phyloP scores from a whole-genome alignment of 2,329 filamentous ascomycete species.

The Penicillium sp. region DNA sequence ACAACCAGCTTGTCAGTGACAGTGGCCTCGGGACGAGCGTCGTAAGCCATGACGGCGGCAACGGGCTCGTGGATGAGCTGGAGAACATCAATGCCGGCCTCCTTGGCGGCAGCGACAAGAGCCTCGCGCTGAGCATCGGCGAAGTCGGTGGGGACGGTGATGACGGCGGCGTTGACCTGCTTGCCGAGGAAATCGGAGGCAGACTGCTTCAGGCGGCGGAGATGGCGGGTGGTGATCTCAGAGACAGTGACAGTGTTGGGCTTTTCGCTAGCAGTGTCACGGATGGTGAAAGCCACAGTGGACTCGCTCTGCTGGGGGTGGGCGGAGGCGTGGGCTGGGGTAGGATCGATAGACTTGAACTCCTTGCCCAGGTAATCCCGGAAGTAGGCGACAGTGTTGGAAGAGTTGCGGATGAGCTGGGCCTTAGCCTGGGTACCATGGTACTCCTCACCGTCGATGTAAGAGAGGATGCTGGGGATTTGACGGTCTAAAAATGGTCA shows the following conservation, averaged over 20 bases:
- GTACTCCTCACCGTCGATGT: slow-evolving; percentile 94
- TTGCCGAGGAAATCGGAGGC: slow-evolving; percentile 92
- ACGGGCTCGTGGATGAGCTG: slow-evolving; percentile 92
- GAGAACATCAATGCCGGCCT: slow-evolving; percentile 81
- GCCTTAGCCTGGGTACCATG: slow-evolving; percentile 93
- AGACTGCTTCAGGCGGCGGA: slow-evolving; percentile 76
- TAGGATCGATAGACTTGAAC: slow-evolving; percentile 95
- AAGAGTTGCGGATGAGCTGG: slow-evolving; percentile 86
- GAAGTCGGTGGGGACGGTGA: slow-evolving; percentile 94
- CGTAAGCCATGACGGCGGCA: slow-evolving; percentile 84
- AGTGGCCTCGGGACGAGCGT: slow-evolving; percentile 74
- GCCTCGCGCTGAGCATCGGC: slow-evolving; percentile 81
- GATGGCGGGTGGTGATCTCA: slow-evolving; percentile 80
- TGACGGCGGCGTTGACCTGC: slow-evolving; percentile 88
- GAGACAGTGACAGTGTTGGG: slow-evolving; percentile 70
- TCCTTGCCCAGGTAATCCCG: slow-evolving; percentile 93
- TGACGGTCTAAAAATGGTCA: slow-evolving; percentile 70
- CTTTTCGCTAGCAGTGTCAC: slow-evolving; percentile 68
- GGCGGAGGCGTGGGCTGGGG: slow-evolving; percentile 87
- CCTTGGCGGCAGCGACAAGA: slow-evolving; percentile 72
- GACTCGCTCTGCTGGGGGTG: slow-evolving; percentile 76
- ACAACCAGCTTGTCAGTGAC: slow-evolving; percentile 84
- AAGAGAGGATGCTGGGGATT: slow-evolving; percentile 91
- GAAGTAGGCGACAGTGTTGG: slow-evolving; percentile 94
- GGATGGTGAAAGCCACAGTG: slow-evolving; percentile 76